Conservation (phyloP, 2,329 filamentous ascomycete genomes). For the Paecilomyces formosus region DNA sequence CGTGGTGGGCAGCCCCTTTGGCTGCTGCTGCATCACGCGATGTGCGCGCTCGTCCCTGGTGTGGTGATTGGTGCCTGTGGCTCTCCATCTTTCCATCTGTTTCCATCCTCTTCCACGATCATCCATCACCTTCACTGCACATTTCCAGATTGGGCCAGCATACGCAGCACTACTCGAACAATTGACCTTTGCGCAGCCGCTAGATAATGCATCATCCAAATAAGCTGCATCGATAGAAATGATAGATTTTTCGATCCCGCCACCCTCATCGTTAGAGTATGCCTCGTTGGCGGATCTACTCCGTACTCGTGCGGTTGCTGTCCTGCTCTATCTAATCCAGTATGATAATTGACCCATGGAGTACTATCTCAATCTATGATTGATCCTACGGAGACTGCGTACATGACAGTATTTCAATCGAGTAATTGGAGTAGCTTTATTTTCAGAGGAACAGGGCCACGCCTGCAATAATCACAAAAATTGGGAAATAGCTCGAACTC, state of each 20-base stretch:
- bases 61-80: background rate
- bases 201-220: background rate
- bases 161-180: background rate
- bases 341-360: too few species aligned
- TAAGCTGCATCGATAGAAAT: background rate
- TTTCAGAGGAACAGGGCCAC: background rate
- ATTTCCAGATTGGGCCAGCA: background rate
- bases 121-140: background rate
- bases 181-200: background rate
- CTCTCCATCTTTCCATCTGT: background rate
- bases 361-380: too few species aligned
- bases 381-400: background rate
- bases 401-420: background rate
- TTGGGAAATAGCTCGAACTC: background rate
- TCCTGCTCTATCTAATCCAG: background rate
- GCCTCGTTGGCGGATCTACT: too few species aligned
- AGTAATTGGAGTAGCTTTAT: background rate
- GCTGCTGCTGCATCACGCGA: background rate
- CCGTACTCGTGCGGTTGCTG: too few species aligned
- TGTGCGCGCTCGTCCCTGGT: background rate
- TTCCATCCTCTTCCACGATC: background rate
- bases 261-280: background rate
- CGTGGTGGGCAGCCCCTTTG: background rate
- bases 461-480: background rate
- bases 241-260: background rate